phyloP scores from a whole-genome alignment of 805 yeast species.

The Clavispora phyllophila region DNA sequence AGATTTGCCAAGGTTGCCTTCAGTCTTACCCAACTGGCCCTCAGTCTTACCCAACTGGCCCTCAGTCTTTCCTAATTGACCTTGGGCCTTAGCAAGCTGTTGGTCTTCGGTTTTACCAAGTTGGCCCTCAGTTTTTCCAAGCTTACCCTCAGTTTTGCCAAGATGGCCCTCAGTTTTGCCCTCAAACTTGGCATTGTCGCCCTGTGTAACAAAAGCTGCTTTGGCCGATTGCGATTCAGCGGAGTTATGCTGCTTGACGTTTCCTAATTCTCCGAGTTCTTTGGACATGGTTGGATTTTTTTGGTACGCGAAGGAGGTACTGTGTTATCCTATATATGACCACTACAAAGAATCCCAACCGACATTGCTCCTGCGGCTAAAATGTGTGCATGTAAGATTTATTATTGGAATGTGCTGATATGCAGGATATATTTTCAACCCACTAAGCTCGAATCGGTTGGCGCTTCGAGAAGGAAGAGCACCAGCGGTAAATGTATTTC shows the following conservation, averaged over 20 bases:
- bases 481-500: no score
- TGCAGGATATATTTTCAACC: no score
- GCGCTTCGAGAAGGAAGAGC: no score
- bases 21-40: conserved; percentile 15
- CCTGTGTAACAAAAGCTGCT: no score
- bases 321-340: not conserved
- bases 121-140: conserved; percentile 9
- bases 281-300: conserved; percentile 2
- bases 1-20: conserved; percentile 4
- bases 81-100: conserved; percentile 5
- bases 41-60: conserved; percentile 8
- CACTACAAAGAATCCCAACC: not conserved
- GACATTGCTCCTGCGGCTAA: not conserved
- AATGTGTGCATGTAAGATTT: not conserved
- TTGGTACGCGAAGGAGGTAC: no score
- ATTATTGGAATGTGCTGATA: not conserved
- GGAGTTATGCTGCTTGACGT: not conserved
- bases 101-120: conserved; percentile 2
- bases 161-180: conserved; percentile 3
- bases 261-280: conserved; percentile 14
- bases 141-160: conserved; percentile 12
- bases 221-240: not conserved
- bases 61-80: conserved; percentile 7
- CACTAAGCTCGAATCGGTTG: no score
- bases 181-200: conserved; percentile 5